Evolutionary conservation across 23 red algal genomes (phyloP), one percentile per base, ranked within the genome.

Genomic region (Cyanidiococcus yangmingshanensis): DNA sequence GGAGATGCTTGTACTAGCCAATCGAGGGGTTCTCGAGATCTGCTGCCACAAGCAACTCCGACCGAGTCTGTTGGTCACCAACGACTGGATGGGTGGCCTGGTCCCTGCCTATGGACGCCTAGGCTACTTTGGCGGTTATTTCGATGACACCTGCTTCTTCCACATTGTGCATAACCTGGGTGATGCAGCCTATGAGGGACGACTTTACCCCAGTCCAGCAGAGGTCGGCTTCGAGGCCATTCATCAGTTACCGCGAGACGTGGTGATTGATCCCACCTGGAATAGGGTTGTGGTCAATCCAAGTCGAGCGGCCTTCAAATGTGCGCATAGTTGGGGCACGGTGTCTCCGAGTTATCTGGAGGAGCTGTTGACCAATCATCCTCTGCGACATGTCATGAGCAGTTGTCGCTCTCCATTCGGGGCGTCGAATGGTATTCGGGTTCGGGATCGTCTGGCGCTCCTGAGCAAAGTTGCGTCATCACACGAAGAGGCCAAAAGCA

Each of bases 121-220:
- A 35, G 85, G 85, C 24, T 98, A 90, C 58, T 98, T 98, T 82
- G 94, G 88, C 31, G 71, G 82, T 25, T 98, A 89, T 77, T 98
- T 89, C 83, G 79, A 91, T 40, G 51, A 90, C 58, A 98, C 94
- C 27, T 88, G 77, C 30, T 98, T 98, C 76, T 98, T 98, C 79
- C 94, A 98, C 51, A 59, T 98, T 17, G 80, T 98, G 39, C 94
- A 98, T 68, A 98, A 98, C 76, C 79, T 98, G 54, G 94, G 94
- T 35, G 87, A 89, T 57, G 87, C 80, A 17, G 88, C 82, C 0
- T 98, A 98, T 58, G 94, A 98, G 78, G 94, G 94, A 37, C 68
- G 94, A 35, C 77, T 88, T 0, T 98, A 98, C 82, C 94, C 94
- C 12, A 57, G 57, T 26, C 76, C 82, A 58, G 50, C 76, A 58